Conservation (phyloP, 306 rosid genomes). For the Citrullus colocynthis region DNA sequence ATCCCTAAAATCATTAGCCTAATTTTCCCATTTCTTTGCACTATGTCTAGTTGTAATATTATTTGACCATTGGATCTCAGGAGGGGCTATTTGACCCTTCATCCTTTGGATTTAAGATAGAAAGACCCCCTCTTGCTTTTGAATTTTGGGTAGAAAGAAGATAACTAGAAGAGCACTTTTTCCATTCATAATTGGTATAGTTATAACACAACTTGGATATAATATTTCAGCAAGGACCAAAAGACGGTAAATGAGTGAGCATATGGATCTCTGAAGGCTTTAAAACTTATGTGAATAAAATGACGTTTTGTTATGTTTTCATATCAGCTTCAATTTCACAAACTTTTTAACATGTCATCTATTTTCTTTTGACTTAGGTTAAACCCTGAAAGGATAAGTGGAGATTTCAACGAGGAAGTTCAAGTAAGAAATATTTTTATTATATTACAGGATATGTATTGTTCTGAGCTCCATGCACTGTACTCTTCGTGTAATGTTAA, state of each 20-base stretch:
- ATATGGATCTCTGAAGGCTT: not conserved
- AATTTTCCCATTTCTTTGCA: not conserved
- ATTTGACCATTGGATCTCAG: not conserved
- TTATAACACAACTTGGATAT: not conserved
- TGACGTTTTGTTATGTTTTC: not conserved
- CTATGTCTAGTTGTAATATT: not conserved
- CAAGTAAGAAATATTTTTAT: constrained; percentile 40
- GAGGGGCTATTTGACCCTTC: not conserved
- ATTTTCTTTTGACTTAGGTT: constrained; percentile 38
- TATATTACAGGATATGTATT: not conserved
- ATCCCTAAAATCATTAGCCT: not conserved
- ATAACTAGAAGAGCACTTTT: not conserved
- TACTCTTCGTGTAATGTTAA: not conserved
- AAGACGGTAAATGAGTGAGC: not conserved
- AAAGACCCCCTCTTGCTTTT: not conserved
- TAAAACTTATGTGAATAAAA: not conserved
- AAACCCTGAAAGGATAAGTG: constrained; percentile 96
- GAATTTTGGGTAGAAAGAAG: not conserved
- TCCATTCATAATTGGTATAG: not conserved
- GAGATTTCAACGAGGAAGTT: constrained; percentile 93
- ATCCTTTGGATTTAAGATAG: not conserved
- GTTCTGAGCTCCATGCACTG: not conserved
- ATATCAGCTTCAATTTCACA: not conserved
- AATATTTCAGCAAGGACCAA: not conserved
- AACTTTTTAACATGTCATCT: not conserved